Base-by-base conservation (phyloP, 768 basidiomycete species). In the Leccinum fibrillosum region DNA sequence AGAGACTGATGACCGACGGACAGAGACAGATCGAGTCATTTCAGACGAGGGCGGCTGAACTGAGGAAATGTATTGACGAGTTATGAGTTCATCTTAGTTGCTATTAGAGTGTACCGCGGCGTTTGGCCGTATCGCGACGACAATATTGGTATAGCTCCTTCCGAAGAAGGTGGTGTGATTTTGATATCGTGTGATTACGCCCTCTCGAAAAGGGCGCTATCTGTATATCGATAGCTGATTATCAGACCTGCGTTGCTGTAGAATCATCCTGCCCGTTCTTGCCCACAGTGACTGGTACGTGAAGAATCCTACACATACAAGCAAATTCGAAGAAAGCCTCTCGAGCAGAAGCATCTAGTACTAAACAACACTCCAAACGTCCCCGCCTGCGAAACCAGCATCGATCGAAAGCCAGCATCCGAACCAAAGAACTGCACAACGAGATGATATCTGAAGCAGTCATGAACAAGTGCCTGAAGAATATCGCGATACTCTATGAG, bases 1-100 rank as follows among this genome's bases (percentile, higher is more conserved):
- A 86, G 62, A 82, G 78, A 57, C 77, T 87, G 66, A 70, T 76
- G 71, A 64, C 64, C 49, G 82, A 86, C 58, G 86, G 81, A 4
- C 78, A 78, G 63, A 72, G 72, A 60, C 75, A 78, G 68, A 82
- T 88, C 52, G 71, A 68, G 17, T 59, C 68, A 59, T 85, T 86
- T 69, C 75, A 77, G 64, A 69, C 72, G 56, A 75, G 74, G 57
- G 81, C 84, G 32, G 71, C 65, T 19, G 78, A 77, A 54, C 63
- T 76, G 35, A 69, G 77, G 54, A 66, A 59, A 28, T 69, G 71
- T 51, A 78, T 78, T 10, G 74, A 74, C 19, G 72, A 66, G 3
- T 60, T 77, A 45, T 69, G 52, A 67, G 39, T n/a, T 42, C n/a
- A n/a, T 42, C 9, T 42, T 42, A n/a, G 39, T 42, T 42, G n/a